Conservation (phyloP, 148 eudicot species). For the Diospyros kaki region DNA sequence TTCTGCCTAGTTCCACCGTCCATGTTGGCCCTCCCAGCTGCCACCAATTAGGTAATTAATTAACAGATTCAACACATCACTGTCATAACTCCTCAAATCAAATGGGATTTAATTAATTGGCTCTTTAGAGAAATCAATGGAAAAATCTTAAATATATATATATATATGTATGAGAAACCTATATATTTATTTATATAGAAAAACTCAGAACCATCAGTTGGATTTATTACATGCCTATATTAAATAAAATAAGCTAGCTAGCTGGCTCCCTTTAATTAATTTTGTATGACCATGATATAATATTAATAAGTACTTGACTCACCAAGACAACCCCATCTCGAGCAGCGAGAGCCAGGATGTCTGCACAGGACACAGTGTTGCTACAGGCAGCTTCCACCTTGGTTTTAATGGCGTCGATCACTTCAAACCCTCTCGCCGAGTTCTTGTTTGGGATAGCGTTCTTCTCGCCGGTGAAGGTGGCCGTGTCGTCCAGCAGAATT, state of each 20-base stretch:
- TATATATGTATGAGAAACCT: too few relatives aligned
- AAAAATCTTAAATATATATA: too few relatives aligned
- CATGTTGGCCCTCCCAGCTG: slow-evolving; percentile 65
- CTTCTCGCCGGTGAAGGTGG: slow-evolving; percentile 43
- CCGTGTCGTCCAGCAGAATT: slow-evolving; percentile 32
- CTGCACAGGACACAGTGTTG: slow-evolving; percentile 54
- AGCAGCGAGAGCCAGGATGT: slow-evolving; percentile 26
- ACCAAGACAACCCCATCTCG: slow-evolving; percentile 34
- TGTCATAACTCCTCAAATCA: too few relatives aligned
- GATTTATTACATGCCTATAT: too few relatives aligned
- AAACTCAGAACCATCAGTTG: too few relatives aligned
- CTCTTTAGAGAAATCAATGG: too few relatives aligned
- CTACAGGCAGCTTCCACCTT: slow-evolving; percentile 49
- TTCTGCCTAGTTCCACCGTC: slow-evolving; percentile 47
- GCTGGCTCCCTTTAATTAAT: background rate
- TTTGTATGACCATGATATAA: too few relatives aligned
- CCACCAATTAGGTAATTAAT: background rate
- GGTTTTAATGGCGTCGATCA: slow-evolving; percentile 41
- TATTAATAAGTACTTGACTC: slow-evolving; percentile 6
- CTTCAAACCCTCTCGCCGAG: slow-evolving; percentile 24
- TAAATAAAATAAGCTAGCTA: too few relatives aligned
- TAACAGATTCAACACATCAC: too few relatives aligned
- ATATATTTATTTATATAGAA: too few relatives aligned
- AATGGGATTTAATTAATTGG: too few relatives aligned
- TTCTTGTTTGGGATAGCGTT: slow-evolving; percentile 40